phyloP scores from a whole-genome alignment of 176 grass and related monocot species.

The Lolium rigidum region DNA sequence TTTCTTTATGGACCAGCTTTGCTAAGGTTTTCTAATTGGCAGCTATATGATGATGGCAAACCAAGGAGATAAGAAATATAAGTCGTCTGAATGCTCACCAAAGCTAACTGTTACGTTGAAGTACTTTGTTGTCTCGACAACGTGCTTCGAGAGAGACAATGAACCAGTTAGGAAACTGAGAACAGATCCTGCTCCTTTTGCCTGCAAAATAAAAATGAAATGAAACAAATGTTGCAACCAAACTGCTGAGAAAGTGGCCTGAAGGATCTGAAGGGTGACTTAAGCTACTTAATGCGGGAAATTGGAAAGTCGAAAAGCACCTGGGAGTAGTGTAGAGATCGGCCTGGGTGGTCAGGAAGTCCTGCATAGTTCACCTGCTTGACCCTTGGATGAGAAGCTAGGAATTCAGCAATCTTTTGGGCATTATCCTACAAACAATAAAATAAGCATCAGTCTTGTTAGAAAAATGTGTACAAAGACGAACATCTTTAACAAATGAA shows the following conservation, averaged over 20 bases:
- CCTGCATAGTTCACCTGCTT: constrained; percentile 91
- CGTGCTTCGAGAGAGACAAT: constrained; percentile 79
- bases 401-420: constrained; percentile 95
- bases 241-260: not conserved
- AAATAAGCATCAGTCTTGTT: not conserved
- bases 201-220: constrained; percentile 46
- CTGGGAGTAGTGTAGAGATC: constrained; percentile 88
- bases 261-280: not conserved
- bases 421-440: constrained; percentile 78
- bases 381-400: constrained; percentile 85
- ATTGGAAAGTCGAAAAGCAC: constrained; percentile 28
- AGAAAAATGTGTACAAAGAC: not conserved
- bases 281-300: not conserved
- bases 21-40: not conserved
- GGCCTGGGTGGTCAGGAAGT: constrained; percentile 80
- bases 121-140: constrained; percentile 83
- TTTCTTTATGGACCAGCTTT: not conserved
- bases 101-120: constrained; percentile 94
- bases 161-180: constrained; percentile 92
- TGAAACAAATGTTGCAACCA: not conserved
- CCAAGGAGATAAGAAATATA: not conserved
- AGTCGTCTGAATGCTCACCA: constrained; percentile 56
- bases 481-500: not conserved
- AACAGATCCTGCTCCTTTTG: constrained; percentile 90
- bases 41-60: not conserved